phyloP scores from a whole-genome alignment of 331 rosid species.

The Prunus yedoensis region DNA sequence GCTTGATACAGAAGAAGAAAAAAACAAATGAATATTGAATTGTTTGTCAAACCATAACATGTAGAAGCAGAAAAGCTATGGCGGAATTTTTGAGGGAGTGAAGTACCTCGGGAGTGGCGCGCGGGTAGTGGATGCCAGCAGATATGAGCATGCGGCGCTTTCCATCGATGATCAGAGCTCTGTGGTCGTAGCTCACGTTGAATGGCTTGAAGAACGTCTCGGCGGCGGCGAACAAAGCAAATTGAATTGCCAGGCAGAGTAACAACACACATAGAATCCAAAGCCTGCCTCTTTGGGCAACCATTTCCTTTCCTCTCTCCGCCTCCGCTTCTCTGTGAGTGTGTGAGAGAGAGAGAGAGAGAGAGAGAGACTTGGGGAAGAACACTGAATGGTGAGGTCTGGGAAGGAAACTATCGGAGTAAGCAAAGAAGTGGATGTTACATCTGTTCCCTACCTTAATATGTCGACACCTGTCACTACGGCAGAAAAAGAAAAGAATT shows the following conservation, averaged over 20 bases:
- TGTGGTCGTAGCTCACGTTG: slow-evolving; percentile 89
- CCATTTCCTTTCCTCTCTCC: slow-evolving; percentile 15
- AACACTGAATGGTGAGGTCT: background rate
- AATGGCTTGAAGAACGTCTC: slow-evolving; percentile 73
- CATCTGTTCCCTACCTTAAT: background rate
- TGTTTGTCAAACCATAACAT: background rate
- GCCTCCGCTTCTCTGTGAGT: background rate
- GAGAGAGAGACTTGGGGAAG: slow-evolving; percentile 11
- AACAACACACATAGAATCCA: slow-evolving; percentile 26
- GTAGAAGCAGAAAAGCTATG: background rate
- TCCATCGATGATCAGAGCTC: slow-evolving; percentile 83
- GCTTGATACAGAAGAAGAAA: background rate
- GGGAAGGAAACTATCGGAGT: background rate
- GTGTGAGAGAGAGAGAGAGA: background rate
- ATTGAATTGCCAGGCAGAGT: slow-evolving; percentile 35
- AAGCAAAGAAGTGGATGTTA: background rate
- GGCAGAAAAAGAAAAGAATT: no score
- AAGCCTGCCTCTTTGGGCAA: slow-evolving; percentile 9
- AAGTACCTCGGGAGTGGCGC: slow-evolving; percentile 84
- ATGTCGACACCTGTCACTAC: background rate
- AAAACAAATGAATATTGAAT: background rate
- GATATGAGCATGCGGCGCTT: slow-evolving; percentile 90
- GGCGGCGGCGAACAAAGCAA: slow-evolving; percentile 28
- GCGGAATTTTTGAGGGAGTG: background rate
- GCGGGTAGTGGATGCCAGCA: slow-evolving; percentile 96